A percentile compares a stretch with the other conserved stretches of the same genome.
These are phyloP conservation scores for Ophiocordyceps australis DNA, from an alignment of 2,329 filamentous ascomycete species.

Conservation along the genomic window DNA sequence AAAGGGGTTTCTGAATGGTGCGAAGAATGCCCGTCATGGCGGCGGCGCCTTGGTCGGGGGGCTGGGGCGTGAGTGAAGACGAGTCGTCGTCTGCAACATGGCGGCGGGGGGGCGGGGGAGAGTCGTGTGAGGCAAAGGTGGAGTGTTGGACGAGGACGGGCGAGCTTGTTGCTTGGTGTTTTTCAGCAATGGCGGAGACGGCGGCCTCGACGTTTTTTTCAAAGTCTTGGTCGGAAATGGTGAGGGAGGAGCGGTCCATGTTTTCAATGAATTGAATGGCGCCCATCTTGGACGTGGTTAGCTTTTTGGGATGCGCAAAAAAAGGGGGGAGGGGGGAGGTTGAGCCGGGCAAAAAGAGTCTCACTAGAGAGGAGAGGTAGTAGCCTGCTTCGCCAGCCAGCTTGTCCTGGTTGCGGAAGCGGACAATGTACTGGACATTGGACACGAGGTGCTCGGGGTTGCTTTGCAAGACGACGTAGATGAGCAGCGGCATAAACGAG, in stretches of 20 bases:
- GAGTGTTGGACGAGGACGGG: constrained; percentile 20
- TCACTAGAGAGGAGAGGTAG: constrained; percentile 79
- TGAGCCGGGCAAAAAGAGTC: no score
- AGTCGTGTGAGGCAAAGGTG: constrained; percentile 25
- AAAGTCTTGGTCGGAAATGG: constrained; percentile 88
- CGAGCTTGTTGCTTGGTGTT: constrained; percentile 46
- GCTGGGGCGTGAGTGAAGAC: constrained; percentile 33
- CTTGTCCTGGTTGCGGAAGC: constrained; percentile 95
- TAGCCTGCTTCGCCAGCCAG: constrained; percentile 95
- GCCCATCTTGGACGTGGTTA: constrained; percentile 45
- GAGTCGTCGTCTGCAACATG: no score
- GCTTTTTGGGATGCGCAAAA: not conserved
- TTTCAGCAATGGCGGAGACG: constrained; percentile 88
- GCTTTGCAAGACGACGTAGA: constrained; percentile 86
- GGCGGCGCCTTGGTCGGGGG: constrained; percentile 55
- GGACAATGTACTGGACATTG: constrained; percentile 93
- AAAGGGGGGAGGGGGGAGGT: not conserved
- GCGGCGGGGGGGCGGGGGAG: constrained; percentile 20
- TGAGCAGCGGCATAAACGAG: constrained; percentile 85
- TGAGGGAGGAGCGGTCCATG: constrained; percentile 82
- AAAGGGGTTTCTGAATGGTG: constrained; percentile 80
- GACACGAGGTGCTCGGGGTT: constrained; percentile 93
- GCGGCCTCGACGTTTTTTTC: constrained; percentile 92
- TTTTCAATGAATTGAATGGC: constrained; percentile 95
- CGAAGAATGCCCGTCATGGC: constrained; percentile 74